Evolutionary conservation across 352 stramenopile genomes (phyloP), one percentile per base, ranked within the genome.

Genomic region (Phytophthora citricola): DNA sequence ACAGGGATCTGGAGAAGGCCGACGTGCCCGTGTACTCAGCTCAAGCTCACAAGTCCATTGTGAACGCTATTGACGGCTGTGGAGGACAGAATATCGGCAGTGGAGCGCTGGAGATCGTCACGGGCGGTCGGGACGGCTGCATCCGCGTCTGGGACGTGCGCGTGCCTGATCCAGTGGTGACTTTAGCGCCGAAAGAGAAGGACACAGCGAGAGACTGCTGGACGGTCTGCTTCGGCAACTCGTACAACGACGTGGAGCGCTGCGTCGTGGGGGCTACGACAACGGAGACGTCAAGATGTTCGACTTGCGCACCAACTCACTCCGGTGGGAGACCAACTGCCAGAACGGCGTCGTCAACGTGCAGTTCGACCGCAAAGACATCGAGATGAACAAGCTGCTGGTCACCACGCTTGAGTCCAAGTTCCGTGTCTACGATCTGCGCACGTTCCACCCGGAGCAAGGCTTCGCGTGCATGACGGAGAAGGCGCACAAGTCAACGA

Each of bases 201-300:
- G 82, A 97, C 24, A 72, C 78, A 2, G 77, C 81, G 20, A 81
- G 94, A 50, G 97, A 99, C 75, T 99, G 96, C 79, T 99, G 97
- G 97, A 94, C 88, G 0, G 96, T 98, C 22, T 90, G 86, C 45
- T 98, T 99, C 69, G 97, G 97, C 49, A 98, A 99, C 74, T 87
- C 91, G 27, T 98, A 93, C 81, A 98, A 89, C 53, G 94, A 98
- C 58, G 73, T 91, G 10, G 97, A 99, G 64, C 89, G 97, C 10
- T 98, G 85, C 53, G 80, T 99, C 12, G 84, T 91, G 15, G 93
- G 14, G 97, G 97, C 5, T 99, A 97, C 71, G 97, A 99, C 81
- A 99, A 99, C 62, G 97, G 97, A 43, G 97, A 99, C 76, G 75
- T 99, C 48, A 99, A 99, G 79, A 79, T 99, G 69, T 99, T 98